These are phyloP conservation scores for Baorangia bicolor DNA, from an alignment of 768 basidiomycete species.

Conservation along the genomic window DNA sequence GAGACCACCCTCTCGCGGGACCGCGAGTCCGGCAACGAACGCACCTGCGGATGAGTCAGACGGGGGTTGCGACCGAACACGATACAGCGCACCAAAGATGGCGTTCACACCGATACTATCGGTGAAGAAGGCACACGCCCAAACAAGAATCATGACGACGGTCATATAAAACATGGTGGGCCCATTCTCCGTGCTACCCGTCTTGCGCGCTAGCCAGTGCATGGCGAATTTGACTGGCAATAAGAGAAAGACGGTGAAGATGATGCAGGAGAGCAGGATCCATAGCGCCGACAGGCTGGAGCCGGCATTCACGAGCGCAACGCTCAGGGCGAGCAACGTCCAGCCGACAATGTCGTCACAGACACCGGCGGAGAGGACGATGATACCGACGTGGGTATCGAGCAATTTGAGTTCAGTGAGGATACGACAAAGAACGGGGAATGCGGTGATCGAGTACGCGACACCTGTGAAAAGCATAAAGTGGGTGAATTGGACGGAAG, in stretches of 20 bases:
- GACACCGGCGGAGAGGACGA: constrained; percentile 91
- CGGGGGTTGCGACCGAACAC: not conserved
- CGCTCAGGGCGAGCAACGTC: constrained; percentile 84
- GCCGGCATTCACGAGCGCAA: constrained; percentile 91
- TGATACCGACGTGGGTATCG: constrained; percentile 88
- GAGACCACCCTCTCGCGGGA: constrained; percentile 87
- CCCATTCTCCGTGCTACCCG: constrained; percentile 78
- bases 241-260: constrained; percentile 75
- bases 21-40: constrained; percentile 76
- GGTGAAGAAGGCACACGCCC: constrained; percentile 89
- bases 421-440: constrained; percentile 84
- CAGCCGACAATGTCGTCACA: constrained; percentile 87
- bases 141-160: constrained; percentile 71
- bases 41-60: constrained; percentile 47
- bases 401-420: constrained; percentile 89
- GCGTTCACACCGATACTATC: constrained; percentile 91
- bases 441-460: constrained; percentile 85
- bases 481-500: constrained; percentile 69
- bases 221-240: constrained; percentile 63
- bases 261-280: constrained; percentile 77
- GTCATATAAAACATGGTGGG: constrained; percentile 93
- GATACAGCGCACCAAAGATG: constrained; percentile 64
- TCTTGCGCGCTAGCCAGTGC: constrained; percentile 69
- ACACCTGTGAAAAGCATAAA: constrained; percentile 96
- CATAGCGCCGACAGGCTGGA: constrained; percentile 82